Conservation (phyloP, 1,284 basidiomycete genomes). For the Athelia sp. region DNA sequence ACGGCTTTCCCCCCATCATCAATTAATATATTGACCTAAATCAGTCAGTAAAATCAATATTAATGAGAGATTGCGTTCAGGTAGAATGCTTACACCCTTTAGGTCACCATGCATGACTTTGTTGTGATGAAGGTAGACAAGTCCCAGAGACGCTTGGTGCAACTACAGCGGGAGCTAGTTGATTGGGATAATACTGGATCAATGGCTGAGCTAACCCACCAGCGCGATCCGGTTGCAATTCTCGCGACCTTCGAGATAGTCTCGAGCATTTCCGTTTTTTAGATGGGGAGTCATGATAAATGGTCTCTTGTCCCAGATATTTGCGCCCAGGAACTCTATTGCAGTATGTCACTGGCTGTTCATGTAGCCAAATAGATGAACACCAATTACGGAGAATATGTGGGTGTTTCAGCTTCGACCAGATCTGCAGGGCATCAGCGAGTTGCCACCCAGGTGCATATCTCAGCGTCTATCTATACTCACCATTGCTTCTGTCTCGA, state of each 20-base stretch:
- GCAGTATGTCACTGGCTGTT: background rate
- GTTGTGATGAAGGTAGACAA: background rate
- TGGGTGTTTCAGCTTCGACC: background rate
- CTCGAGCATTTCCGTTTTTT: background rate
- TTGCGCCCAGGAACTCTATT: background rate
- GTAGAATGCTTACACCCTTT: background rate
- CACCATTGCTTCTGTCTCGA: background rate
- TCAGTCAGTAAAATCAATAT: background rate
- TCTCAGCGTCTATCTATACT: background rate
- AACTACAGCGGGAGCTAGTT: background rate
- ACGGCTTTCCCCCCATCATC: slow-evolving; percentile 1
- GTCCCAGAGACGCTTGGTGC: background rate
- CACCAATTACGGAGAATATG: background rate
- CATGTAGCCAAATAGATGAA: background rate
- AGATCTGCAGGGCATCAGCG: background rate
- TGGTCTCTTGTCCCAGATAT: background rate
- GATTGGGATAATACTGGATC: background rate
- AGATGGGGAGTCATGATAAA: background rate
- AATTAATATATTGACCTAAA: background rate
- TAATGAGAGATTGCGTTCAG: background rate
- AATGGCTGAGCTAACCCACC: too few relatives aligned
- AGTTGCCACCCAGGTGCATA: background rate
- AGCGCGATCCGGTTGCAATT: background rate
- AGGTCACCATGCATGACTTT: background rate
- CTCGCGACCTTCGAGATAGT: background rate